A percentile compares a stretch with the other conserved stretches of the same genome.
phyloP scores from a whole-genome alignment of 805 yeast genomes.

The Kuraishia capsulata region DNA sequence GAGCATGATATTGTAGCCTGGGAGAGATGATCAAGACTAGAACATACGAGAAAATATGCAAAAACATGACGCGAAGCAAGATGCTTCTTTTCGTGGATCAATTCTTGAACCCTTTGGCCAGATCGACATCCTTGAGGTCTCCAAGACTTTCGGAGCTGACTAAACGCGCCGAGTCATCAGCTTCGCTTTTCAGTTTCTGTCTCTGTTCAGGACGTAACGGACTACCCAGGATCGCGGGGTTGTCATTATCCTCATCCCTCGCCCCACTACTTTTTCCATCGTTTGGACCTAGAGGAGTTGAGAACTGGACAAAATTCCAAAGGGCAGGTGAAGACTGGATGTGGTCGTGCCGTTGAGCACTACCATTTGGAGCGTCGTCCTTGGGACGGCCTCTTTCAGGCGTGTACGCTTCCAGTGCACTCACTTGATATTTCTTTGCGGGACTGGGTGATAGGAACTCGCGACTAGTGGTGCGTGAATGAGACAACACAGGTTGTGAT shows the following conservation, averaged over 20 bases:
- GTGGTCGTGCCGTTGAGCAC: slow-evolving; percentile 15
- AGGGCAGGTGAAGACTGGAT: slow-evolving; percentile 71
- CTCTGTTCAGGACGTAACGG: slow-evolving; percentile 1
- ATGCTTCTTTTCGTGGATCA: no score
- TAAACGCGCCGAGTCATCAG: neutral
- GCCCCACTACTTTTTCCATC: neutral
- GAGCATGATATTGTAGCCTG: no score
- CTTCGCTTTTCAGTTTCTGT: neutral
- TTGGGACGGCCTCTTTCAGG: slow-evolving; percentile 44
- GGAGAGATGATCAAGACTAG: no score
- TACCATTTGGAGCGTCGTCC: slow-evolving; percentile 11
- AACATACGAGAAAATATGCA: no score
- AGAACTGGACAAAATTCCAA: slow-evolving; percentile 85
- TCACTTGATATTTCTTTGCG: slow-evolving; percentile 30
- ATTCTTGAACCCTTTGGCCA: slow-evolving; percentile 35
- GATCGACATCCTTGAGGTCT: slow-evolving; percentile 36
- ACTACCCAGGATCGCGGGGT: slow-evolving; percentile 1
- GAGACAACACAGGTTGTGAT: slow-evolving; percentile 2
- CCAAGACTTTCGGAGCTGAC: slow-evolving; percentile 15
- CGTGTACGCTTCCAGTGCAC: slow-evolving; percentile 55
- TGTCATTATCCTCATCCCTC: neutral
- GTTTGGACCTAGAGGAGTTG: slow-evolving; percentile 22
- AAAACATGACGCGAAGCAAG: no score
- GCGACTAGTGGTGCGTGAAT: slow-evolving; percentile 2
- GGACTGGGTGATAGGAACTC: slow-evolving; percentile 17